Conservation (phyloP, 2,329 filamentous ascomycete genomes). For the Monilinia fructicola region DNA sequence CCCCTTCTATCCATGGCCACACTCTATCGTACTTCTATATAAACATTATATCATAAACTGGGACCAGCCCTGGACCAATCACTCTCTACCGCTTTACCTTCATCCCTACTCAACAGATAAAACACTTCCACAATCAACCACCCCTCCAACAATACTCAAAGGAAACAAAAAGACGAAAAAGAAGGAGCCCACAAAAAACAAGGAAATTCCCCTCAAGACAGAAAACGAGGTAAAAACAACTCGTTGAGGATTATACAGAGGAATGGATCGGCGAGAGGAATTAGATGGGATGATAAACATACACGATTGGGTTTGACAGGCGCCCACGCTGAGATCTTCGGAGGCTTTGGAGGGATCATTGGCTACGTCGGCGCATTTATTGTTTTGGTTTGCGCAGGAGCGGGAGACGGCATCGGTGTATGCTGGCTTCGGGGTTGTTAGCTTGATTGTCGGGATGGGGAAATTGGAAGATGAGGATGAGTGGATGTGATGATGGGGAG, state of each 20-base stretch:
- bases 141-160: not conserved
- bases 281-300: not conserved
- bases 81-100: too few species aligned
- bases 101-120: too few species aligned
- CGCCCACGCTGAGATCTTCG: not conserved
- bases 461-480: not conserved
- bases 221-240: not conserved
- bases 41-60: not conserved
- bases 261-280: not conserved
- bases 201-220: not conserved
- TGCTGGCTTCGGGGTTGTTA: not conserved
- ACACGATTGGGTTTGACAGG: conserved; percentile 16
- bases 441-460: not conserved
- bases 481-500: not conserved
- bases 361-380: conserved; percentile 8
- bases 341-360: not conserved
- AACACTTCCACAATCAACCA: not conserved
- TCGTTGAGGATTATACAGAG: not conserved
- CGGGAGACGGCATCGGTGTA: conserved; percentile 4
- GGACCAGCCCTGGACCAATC: not conserved
- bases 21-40: not conserved
- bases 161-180: not conserved
- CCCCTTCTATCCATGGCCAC: not conserved
- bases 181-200: not conserved
- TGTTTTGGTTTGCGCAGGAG: conserved; percentile 11